A percentile compares a stretch with the other conserved stretches of the same genome.
These are phyloP conservation scores for Amylocystis lapponica DNA, from an alignment of 768 basidiomycete genomes.

Conservation along the genomic window DNA sequence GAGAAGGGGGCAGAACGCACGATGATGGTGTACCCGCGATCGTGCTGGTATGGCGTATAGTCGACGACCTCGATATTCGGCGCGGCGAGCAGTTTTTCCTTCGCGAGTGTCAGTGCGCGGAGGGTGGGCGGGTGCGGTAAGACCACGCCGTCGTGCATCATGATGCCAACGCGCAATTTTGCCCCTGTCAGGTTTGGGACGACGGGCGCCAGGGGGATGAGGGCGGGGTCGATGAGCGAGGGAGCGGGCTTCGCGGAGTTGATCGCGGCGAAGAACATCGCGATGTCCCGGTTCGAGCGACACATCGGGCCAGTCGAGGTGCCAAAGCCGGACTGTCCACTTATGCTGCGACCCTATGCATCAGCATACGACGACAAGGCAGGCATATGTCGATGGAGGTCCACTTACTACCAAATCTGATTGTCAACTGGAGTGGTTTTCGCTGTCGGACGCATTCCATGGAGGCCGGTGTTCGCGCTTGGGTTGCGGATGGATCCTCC, in stretches of 20 bases:
- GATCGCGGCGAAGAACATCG: neutral
- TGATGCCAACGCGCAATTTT: constrained; percentile 25
- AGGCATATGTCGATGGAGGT: no score
- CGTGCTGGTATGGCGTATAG: constrained; percentile 32
- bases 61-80: constrained; percentile 30
- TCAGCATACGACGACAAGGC: no score
- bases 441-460: constrained; percentile 35
- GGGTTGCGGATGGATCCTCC: constrained; percentile 38
- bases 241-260: neutral
- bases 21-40: constrained; percentile 27
- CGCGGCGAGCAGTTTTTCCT: constrained; percentile 29
- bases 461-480: constrained; percentile 31
- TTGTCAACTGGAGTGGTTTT: constrained; percentile 30
- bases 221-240: constrained; percentile 7
- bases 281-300: neutral
- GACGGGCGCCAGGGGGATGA: constrained; percentile 29
- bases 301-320: neutral
- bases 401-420: no score
- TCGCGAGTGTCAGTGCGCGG: constrained; percentile 31
- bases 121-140: constrained; percentile 39
- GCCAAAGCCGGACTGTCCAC: neutral
- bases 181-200: constrained; percentile 11
- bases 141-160: constrained; percentile 34
- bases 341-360: constrained; percentile 23
- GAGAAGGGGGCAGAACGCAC: no score